Base-by-base conservation (phyloP, 495 filamentous ascomycete species). In the Hypoxylon lienhwacheense region DNA sequence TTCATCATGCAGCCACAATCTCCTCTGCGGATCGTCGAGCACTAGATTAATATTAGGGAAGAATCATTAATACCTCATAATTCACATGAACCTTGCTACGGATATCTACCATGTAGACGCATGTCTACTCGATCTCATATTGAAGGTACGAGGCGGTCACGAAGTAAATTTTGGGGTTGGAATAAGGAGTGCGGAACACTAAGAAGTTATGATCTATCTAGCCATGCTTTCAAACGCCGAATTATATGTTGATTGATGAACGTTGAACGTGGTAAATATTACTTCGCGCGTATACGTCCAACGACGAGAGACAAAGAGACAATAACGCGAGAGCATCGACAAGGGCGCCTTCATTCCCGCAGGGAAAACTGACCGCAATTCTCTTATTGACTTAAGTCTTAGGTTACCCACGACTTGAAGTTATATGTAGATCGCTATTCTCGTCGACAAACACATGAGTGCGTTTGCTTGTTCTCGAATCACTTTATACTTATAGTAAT, bases 371-470 rank as follows among this genome's bases (percentile, higher is more conserved):
- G 1, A 2, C 26, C 7, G 11, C 15, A 0, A 17, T 15, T 31
- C 14, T 28, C n/a, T 12, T 12, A 39, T 41, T 32, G 26, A 50
- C 24, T 12, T 25, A 37, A 6, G 29, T n/a, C n/a, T n/a, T n/a
- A n/a, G n/a, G n/a, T n/a, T n/a, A n/a, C n/a, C n/a, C n/a, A n/a
- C n/a, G n/a, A n/a, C n/a, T n/a, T n/a, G n/a, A n/a, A n/a, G n/a
- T n/a, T n/a, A n/a, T 35, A 47, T 45, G 47, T 10, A 40, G 42
- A 40, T 46, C 41, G n/a, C 35, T 51, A 51, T 47, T 44, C 42
- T 12, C 31, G 10, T n/a, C 21, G 16, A 59, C 47, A 52, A 59
- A 59, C 55, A 32, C 20, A 26, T 1, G n/a, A 19, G 10, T 20
- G 37, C 56, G 49, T 49, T 54, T 53, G 39, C 43, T 44, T 36